Evolutionary conservation across 768 basidiomycete species (phyloP), one percentile per base, ranked within the genome.

Genomic region (Amanita molliuscula): DNA sequence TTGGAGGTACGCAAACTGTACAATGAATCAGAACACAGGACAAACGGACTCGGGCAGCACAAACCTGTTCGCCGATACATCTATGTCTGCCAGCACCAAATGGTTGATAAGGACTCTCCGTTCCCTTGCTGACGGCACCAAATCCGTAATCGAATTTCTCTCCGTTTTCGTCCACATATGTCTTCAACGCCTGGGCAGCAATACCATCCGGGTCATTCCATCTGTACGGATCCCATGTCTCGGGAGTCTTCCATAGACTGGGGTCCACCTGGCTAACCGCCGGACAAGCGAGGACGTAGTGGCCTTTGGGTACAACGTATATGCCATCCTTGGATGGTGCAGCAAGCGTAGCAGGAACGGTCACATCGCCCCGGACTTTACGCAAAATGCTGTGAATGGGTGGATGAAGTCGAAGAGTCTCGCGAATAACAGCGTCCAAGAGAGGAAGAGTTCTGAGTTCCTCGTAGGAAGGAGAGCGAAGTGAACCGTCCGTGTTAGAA

Each of bases 61-160:
- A 40, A 41, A 82, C 83, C 70, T 84, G 86, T 68, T 94, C 92
- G 55, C 92, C 90, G 53, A 97, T 94, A 65, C 90, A 98, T 55
- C 94, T 75, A 70, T 97, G 95, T 59, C 88, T 77, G 25, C 96
- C 96, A 46, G 96, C 95, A 54, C 96, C 96, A 59, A 99, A 99
- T 1, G 96, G 96, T 63, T 96, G 89, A 65, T 98, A 97, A 44
- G 90, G 91, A 57, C 85, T 89, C 51, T 94, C 89, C 5, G 94
- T 97, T 44, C 94, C 94, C 70, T 97, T 97, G 71, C 85, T 89
- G 46, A 99, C 88, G 53, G 83, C 79, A 47, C 96, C 96, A 65
- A 90, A 99, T 2, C 96, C 96, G 60, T 85, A 99, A 65, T 99
- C 96, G 53, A 98, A 73, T 72, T 93, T 93, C 66, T 95, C 90